A percentile compares a stretch with the other conserved stretches of the same genome.
phyloP scores from a whole-genome alignment of 495 filamentous ascomycete species.

The Mytilinidion resinicola region DNA sequence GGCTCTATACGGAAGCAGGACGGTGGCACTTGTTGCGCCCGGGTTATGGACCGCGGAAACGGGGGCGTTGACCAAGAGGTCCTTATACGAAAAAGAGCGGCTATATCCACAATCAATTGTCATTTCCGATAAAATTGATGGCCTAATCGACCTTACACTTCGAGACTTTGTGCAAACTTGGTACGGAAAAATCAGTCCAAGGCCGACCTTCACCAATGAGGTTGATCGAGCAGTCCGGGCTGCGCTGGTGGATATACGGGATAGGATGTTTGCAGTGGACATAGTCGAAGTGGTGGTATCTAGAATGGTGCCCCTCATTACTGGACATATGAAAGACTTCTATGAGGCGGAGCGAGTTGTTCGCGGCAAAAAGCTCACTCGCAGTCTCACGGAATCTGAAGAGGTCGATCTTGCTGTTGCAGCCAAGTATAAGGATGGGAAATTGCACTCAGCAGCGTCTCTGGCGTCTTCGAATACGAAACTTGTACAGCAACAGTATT shows the following conservation, averaged over 20 bases:
- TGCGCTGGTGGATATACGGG: conserved; percentile 63
- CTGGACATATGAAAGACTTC: conserved; percentile 85
- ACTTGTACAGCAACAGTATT: conserved; percentile 75
- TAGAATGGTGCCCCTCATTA: conserved; percentile 79
- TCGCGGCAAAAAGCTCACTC: conserved; percentile 76
- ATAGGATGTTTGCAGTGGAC: conserved; percentile 65
- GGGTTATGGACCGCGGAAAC: conserved; percentile 63
- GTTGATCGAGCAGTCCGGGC: conserved; percentile 72
- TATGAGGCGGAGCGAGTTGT: conserved; percentile 84
- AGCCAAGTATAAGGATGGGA: conserved; percentile 81
- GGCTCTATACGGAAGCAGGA: conserved; percentile 35
- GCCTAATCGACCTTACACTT: conserved; percentile 66
- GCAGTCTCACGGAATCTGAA: conserved; percentile 90
- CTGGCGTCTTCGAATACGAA: conserved; percentile 76
- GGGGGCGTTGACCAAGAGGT: conserved; percentile 43
- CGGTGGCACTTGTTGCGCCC: conserved; percentile 56
- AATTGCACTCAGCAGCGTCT: conserved; percentile 82
- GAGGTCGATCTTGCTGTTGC: conserved; percentile 93
- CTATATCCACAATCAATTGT: conserved; percentile 73
- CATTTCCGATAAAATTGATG: conserved; percentile 75
- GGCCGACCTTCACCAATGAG: conserved; percentile 72
- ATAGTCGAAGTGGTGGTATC: conserved; percentile 73
- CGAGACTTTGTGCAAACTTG: conserved; percentile 84
- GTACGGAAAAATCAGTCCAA: conserved; percentile 81
- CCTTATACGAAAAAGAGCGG: conserved; percentile 47